Evolutionary conservation across 257 asterid species (phyloP).

Genomic region (Mitragyna speciosa): DNA sequence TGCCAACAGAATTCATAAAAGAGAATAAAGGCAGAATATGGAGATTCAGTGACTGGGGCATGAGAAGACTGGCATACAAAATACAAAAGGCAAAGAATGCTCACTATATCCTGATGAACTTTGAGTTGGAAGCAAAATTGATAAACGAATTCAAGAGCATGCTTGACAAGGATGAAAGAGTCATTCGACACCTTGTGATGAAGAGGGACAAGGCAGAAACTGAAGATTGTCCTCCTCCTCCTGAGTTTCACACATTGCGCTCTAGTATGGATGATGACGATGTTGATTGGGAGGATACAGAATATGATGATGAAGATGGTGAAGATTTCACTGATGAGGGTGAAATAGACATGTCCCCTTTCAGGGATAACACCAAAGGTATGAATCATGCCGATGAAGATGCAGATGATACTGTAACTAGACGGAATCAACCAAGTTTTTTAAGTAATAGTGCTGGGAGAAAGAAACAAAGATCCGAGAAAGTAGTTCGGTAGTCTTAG

Average conservation of each 20-base stretch:
- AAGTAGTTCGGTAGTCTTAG: conserved; percentile 4
- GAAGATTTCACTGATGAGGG: conserved; percentile 34
- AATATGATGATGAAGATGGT: conserved; percentile 37
- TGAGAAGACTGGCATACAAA: conserved; percentile 90
- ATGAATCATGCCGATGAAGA: conserved; percentile 25
- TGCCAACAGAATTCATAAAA: conserved; percentile 55
- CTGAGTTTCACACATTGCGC: conserved; percentile 53
- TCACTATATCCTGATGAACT: conserved; percentile 85
- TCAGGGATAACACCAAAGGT: conserved; percentile 32
- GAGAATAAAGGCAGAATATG: conserved; percentile 91
- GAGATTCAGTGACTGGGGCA: conserved; percentile 98
- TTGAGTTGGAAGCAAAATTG: conserved; percentile 77
- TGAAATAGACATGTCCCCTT: conserved; percentile 35
- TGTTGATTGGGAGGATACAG: conserved; percentile 34
- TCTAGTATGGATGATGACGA: conserved; percentile 48
- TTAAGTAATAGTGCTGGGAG: background rate
- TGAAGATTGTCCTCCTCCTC: conserved; percentile 87
- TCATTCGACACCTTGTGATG: conserved; percentile 92
- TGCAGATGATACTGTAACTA: conserved; percentile 5
- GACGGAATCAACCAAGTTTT: background rate
- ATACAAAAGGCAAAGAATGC: conserved; percentile 81
- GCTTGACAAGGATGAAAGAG: conserved; percentile 87
- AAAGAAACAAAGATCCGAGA: conserved; percentile 23
- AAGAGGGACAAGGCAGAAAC: conserved; percentile 87
- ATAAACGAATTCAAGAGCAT: conserved; percentile 84